These are phyloP conservation scores for Pythium plurisporium DNA, from an alignment of 352 stramenopile species.

Conservation along the genomic window DNA sequence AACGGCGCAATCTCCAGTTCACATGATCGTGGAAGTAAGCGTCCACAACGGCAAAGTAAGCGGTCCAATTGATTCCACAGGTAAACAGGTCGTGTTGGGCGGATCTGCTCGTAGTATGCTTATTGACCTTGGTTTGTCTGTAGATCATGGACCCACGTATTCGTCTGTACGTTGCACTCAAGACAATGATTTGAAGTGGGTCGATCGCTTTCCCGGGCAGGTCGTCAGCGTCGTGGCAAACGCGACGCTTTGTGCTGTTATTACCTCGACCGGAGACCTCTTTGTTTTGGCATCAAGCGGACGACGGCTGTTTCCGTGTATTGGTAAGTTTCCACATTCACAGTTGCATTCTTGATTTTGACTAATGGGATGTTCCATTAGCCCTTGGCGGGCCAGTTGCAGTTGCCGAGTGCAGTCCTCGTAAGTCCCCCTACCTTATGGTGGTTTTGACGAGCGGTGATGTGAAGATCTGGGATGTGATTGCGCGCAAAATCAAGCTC, in stretches of 20 bases:
- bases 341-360: neutral
- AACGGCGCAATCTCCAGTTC: neutral
- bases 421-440: constrained; percentile 60
- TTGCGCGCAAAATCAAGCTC: constrained; percentile 38
- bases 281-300: constrained; percentile 60
- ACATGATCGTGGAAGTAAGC: constrained; percentile 40
- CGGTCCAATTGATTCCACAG: constrained; percentile 37
- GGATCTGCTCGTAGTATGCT: no score
- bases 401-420: constrained; percentile 66
- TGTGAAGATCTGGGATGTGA: constrained; percentile 75
- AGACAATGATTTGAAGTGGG: constrained; percentile 58
- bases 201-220: constrained; percentile 69
- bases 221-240: constrained; percentile 60
- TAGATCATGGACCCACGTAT: constrained; percentile 61
- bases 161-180: constrained; percentile 68
- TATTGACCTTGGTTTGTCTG: no score
- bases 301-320: constrained; percentile 73
- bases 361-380: constrained; percentile 14
- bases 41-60: constrained; percentile 61
- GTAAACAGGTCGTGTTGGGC: no score
- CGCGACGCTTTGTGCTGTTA: constrained; percentile 52
- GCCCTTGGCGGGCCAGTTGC: constrained; percentile 60
- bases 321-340: constrained; percentile 34
- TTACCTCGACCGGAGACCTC: constrained; percentile 58
- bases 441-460: constrained; percentile 58